phyloP scores from a whole-genome alignment of 495 filamentous ascomycete species.

The Echria macrotheca region DNA sequence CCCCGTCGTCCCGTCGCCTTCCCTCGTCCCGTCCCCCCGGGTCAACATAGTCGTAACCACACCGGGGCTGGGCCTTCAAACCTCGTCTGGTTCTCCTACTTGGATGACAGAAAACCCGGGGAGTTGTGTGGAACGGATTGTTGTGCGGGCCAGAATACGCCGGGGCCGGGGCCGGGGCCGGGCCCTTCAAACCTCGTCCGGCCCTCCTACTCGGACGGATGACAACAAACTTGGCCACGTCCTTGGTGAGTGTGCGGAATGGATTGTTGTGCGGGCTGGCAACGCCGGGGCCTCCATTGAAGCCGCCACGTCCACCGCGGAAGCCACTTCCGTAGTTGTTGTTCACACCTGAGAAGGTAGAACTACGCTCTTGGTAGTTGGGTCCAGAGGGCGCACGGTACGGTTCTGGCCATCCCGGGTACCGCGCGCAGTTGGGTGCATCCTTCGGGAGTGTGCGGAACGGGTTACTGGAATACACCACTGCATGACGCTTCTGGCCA shows the following conservation, averaged over 20 bases:
- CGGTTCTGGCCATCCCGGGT: constrained; percentile 55
- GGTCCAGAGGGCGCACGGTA: constrained; percentile 31
- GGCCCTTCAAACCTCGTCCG: too few species aligned
- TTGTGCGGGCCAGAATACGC: too few species aligned
- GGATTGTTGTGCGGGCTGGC: constrained; percentile 74
- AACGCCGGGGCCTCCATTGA: constrained; percentile 28
- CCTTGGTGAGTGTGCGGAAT: constrained; percentile 88
- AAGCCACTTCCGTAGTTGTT: constrained; percentile 18
- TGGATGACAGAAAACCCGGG: too few species aligned
- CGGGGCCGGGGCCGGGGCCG: too few species aligned
- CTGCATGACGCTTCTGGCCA: constrained; percentile 62
- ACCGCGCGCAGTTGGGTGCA: constrained; percentile 67
- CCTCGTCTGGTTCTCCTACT: too few species aligned
- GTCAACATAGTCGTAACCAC: too few species aligned
- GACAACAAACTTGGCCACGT: constrained; percentile 68
- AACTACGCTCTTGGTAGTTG: constrained; percentile 31
- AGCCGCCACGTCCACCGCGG: constrained; percentile 35
- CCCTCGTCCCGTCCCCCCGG: too few species aligned
- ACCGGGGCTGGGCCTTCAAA: too few species aligned
- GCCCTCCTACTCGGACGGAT: too few species aligned
- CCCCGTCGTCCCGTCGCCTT: too few species aligned
- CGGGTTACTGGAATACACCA: constrained; percentile 77
- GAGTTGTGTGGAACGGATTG: too few species aligned
- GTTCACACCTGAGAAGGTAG: constrained; percentile 35
- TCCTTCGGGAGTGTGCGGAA: constrained; percentile 93